Evolutionary conservation across 192 early-diverging fungal species (phyloP), one percentile per base, ranked within the genome.

Genomic region (Physocladia obscura): DNA sequence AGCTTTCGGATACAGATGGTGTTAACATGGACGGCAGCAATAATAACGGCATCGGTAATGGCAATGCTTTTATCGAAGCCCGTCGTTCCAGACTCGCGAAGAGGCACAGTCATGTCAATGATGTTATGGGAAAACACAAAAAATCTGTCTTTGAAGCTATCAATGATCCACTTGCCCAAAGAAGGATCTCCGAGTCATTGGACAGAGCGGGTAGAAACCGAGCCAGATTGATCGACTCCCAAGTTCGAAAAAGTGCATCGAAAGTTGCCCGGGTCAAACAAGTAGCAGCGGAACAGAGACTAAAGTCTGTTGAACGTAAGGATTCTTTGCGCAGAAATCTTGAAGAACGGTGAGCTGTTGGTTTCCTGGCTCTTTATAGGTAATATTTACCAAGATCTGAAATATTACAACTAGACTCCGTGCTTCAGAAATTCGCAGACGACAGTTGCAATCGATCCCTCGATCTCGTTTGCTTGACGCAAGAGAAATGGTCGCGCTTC

Each of bases 21-120:
- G n/a, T n/a, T n/a, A n/a, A n/a, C n/a, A n/a, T n/a, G n/a, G n/a
- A n/a, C n/a, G n/a, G n/a, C n/a, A n/a, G n/a, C n/a, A n/a, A n/a
- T n/a, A n/a, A n/a, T n/a, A n/a, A n/a, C n/a, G n/a, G 49, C 49
- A 13, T 13, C 51, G 62, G 35, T 31, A 59, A 74, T 38, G 70
- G 62, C 67, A 61, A 50, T 4, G 79, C 79, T 15, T 80, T 84
- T 54, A 44, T 84, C 29, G 82, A 81, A 26, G 82, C 76, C 36
- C 61, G 82, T 5, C 61, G 71, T 27, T 27, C 39, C 22, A 77
- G 73, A 26, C 75, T 84, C 3, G 58, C 62, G 4, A 49, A 55
- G 21, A 69, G 76, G 1, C 69, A 67, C 56, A 52, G 48, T 19
- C 73, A 79, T 52, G 73, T 83, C 65, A 24, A 56, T 13, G 67